Evolutionary conservation across 305 asterid species (phyloP), one percentile per base, ranked within the genome.

Genomic region (Fraxinus sp.): DNA sequence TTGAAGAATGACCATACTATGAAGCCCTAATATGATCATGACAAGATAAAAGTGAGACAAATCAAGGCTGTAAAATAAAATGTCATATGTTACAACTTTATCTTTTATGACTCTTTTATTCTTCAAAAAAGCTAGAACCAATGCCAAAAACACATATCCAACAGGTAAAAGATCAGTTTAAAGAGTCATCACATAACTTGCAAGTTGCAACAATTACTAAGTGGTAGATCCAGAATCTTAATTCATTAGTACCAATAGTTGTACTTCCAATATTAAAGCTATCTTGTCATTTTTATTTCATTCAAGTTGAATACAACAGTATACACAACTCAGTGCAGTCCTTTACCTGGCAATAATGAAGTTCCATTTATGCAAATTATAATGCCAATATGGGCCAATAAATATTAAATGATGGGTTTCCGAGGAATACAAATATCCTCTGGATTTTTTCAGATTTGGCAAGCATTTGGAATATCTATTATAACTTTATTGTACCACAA

Each of bases 141-240:
- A 64, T 64, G 16, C 30, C 33, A 24, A 64, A 64, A 7, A 22
- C 33, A 64, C 33, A 24, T 1, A 66, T 52, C 5, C 0, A 37
- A 35, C 33, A 20, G 72, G 72, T 64, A 64, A 6, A 57, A 57
- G 68, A 57, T 57, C 68, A 57, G 26, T 18, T 16, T 55, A 55
- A n/a, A n/a, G 24, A 16, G 24, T 16, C 7, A 55, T 55, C 24
- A n/a, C 13, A 55, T 14, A 46, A 32, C 41, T 22, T 59, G 71
- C 32, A 59, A 82, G 80, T 75, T 83, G 74, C 70, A 83, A 52
- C 74, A 26, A 74, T 75, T 77, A 80, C 24, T n/a, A 55, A 33
- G 24, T n/a, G 64, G 64, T 24, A 64, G 32, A 64, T 24, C 14
- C 32, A 20, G n/a, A 26, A 64, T 26, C 72, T 64, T 64, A 64